phyloP scores from a whole-genome alignment of 345 rosid species.

The Populus davidiana region DNA sequence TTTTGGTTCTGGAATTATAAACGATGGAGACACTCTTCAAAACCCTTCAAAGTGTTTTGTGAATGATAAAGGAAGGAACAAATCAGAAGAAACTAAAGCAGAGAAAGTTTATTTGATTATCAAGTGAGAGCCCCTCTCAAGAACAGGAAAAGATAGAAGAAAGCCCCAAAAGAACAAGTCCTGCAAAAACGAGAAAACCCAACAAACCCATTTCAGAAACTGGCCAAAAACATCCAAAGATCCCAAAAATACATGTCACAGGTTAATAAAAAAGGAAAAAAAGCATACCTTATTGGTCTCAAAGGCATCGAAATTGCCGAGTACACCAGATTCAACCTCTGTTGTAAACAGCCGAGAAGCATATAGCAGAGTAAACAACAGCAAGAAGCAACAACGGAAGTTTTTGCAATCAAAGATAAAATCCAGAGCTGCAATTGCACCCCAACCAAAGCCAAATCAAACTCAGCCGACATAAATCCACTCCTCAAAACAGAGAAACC shows the following conservation, averaged over 20 bases:
- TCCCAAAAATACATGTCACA: neutral
- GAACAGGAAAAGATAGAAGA: conserved; percentile 63
- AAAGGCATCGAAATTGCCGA: conserved; percentile 76
- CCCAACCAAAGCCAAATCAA: conserved; percentile 69
- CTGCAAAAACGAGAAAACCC: conserved; percentile 39
- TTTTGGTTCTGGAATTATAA: conserved; percentile 40
- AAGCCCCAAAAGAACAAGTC: conserved; percentile 68
- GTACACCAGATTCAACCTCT: conserved; percentile 47
- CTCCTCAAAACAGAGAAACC: conserved; percentile 20
- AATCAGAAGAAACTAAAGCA: neutral
- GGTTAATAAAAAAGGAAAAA: neutral
- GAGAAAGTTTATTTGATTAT: conserved; percentile 21
- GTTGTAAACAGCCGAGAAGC: conserved; percentile 48
- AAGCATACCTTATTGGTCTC: conserved; percentile 56
- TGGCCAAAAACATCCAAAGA: neutral
- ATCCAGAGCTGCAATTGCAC: conserved; percentile 59
- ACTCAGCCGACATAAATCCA: conserved; percentile 87
- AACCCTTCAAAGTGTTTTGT: conserved; percentile 21
- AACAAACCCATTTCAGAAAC: conserved; percentile 28
- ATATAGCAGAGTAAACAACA: conserved; percentile 3
- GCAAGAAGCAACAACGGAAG: conserved; percentile 17
- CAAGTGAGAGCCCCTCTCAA: conserved; percentile 64
- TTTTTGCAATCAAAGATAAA: conserved; percentile 13
- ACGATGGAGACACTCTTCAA: conserved; percentile 27
- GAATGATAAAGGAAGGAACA: neutral